Conservation (phyloP, 2,329 filamentous ascomycete genomes). For the Alternaria postmessia region DNA sequence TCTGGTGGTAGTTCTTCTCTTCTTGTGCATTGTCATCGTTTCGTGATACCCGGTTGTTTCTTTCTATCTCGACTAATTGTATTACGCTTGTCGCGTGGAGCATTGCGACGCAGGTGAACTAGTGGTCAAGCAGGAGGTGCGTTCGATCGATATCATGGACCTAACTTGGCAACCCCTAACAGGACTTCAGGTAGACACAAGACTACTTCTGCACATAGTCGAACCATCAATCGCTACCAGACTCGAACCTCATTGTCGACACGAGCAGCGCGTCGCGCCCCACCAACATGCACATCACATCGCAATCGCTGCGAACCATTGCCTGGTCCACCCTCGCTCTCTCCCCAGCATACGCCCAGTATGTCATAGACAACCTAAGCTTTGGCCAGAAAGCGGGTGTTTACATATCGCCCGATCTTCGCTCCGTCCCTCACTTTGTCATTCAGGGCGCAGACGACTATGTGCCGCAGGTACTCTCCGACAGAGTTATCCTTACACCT, state of each 20-base stretch:
- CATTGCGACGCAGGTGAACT: slow-evolving; percentile 32
- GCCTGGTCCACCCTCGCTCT: slow-evolving; percentile 55
- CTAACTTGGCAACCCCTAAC: not conserved
- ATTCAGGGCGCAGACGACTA: slow-evolving; percentile 62
- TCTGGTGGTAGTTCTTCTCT: slow-evolving; percentile 28
- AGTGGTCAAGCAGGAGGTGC: slow-evolving; percentile 23
- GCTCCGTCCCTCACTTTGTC: slow-evolving; percentile 64
- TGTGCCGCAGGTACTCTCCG: slow-evolving; percentile 73
- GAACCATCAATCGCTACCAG: not conserved
- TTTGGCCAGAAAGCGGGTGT: slow-evolving; percentile 73
- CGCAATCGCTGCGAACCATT: slow-evolving; percentile 52
- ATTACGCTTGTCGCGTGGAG: slow-evolving; percentile 25
- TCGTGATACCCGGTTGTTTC: slow-evolving; percentile 40
- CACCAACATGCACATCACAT: slow-evolving; percentile 43
- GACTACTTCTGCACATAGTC: not conserved
- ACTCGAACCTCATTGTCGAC: not conserved
- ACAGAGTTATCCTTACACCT: slow-evolving; percentile 91
- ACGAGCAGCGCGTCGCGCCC: slow-evolving; percentile 17
- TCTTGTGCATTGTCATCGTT: slow-evolving; percentile 25
- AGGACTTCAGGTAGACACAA: not conserved
- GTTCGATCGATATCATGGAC: slow-evolving; percentile 4
- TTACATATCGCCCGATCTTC: slow-evolving; percentile 71
- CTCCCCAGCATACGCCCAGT: slow-evolving; percentile 67
- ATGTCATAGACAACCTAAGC: slow-evolving; percentile 75
- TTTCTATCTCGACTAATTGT: slow-evolving; percentile 11